Base-by-base conservation (phyloP, 306 rosid species). In the Corylus americana region DNA sequence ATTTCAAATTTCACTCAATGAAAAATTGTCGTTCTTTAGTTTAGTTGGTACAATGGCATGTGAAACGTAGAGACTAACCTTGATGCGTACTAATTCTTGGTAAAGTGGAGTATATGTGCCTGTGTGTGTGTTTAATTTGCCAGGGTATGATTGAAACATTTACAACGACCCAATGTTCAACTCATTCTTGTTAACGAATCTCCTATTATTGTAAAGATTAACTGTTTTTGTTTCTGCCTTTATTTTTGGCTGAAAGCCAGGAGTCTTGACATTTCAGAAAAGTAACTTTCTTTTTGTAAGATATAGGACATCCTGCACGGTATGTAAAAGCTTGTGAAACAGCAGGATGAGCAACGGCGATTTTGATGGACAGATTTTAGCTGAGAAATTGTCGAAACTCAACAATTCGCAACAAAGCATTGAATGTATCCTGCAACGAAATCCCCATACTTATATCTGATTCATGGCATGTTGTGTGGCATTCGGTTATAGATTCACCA, bases 331-430 rank as follows among this genome's bases (percentile, higher is more conserved):
- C 80, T 78, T 77, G 62, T 39, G 74, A 79, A 84, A 80, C 70
- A 35, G 39, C 89, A 90, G 74, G 50, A 94, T 94, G 98, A 82
- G 86, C 80, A 81, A 71, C 84, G 86, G 89, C 53, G 82, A 39
- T 37, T 94, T 89, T 89, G 92, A 90, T 17, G 92, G 87, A 55
- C 88, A 90, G 83, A 73, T 82, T 48, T 86, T 94, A 62, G 64
- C 87, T 2, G 97, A 92, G 83, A 90, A 94, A 85, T 82, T 94
- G 86, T 87, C 87, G 44, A 94, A 90, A 82, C 94, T 94, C 83
- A 94, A 90, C 92, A 90, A 85, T 80, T 90, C 98, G 11, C 98
- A 90, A 68, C 98, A 94, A 85, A 89, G 97, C 91, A 92, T 94
- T 82, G 90, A 92, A 83, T 88, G 98, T 94, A 94, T 92, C 96